Percentiles rank a stretch among this genome's conserved stretches.
phyloP scores from a whole-genome alignment of 108 stramenopile genomes.

The Nannochloropsis gaditana region DNA sequence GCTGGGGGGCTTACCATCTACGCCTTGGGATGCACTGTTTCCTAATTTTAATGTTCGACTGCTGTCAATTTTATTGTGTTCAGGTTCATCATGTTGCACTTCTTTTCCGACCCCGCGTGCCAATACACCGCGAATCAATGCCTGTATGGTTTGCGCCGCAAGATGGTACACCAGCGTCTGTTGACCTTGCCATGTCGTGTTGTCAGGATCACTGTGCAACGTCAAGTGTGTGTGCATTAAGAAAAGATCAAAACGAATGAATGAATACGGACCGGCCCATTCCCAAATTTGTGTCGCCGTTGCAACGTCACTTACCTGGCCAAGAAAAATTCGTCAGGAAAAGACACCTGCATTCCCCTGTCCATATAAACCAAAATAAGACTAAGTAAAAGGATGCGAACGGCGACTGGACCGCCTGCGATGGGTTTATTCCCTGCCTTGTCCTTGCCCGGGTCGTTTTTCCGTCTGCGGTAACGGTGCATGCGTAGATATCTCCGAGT shows the following conservation, averaged over 20 bases:
- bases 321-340: neutral
- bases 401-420: no score
- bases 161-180: neutral
- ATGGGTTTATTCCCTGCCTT: no score
- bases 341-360: neutral
- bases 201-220: neutral
- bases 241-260: neutral
- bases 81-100: no score
- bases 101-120: neutral
- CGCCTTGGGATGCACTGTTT: no score
- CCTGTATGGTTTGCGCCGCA: neutral
- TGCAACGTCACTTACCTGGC: neutral
- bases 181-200: conserved; percentile 4
- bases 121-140: neutral
- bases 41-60: no score
- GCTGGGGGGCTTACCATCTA: no score
- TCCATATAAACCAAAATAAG: neutral
- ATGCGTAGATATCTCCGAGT: no score
- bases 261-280: neutral
- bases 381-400: neutral
- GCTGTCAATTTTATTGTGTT: no score
- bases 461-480: no score
- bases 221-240: neutral
- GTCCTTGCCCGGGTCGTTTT: no score
- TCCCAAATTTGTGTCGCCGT: neutral